Conservation (phyloP, 371 early-diverging fungal genomes). For the Coemansia sp. region DNA sequence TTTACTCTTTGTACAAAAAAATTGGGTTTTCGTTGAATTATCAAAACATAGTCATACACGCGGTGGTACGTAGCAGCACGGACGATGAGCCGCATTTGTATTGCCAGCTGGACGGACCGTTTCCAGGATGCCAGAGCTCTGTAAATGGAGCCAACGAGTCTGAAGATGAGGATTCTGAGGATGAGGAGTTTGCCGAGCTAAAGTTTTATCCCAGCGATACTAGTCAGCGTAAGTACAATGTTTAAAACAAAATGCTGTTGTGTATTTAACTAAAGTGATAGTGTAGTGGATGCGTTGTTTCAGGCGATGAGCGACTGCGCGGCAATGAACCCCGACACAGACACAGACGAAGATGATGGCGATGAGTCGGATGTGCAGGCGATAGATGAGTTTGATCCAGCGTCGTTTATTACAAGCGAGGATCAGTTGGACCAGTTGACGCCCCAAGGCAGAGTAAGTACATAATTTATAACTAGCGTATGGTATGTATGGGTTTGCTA, state of each 20-base stretch:
- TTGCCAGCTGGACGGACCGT: conserved; percentile 66
- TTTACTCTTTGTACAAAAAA: conserved; percentile 54
- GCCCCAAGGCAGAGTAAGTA: conserved; percentile 14
- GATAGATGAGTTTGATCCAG: conserved; percentile 15
- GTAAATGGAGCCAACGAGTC: conserved; percentile 17
- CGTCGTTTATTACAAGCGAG: conserved; percentile 19
- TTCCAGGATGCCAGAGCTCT: conserved; percentile 29
- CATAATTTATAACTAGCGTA: not conserved
- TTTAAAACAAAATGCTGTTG: not conserved
- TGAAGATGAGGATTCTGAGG: conserved; percentile 60
- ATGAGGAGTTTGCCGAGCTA: conserved; percentile 65
- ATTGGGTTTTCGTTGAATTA: conserved; percentile 69
- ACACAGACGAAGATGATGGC: conserved; percentile 40
- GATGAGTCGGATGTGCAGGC: conserved; percentile 37
- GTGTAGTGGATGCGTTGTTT: conserved; percentile 70
- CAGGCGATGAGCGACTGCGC: conserved; percentile 75
- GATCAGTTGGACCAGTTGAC: conserved; percentile 33
- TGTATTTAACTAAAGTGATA: not conserved
- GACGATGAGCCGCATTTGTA: conserved; percentile 65
- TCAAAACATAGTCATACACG: conserved; percentile 76
- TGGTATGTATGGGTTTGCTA: not conserved
- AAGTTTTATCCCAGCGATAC: conserved; percentile 67
- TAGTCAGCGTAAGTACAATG: conserved; percentile 58
- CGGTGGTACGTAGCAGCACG: conserved; percentile 60
- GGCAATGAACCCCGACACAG: conserved; percentile 55